These are phyloP conservation scores for Gossypium lobatum DNA, from an alignment of 441 rosid species.

Conservation along the genomic window DNA sequence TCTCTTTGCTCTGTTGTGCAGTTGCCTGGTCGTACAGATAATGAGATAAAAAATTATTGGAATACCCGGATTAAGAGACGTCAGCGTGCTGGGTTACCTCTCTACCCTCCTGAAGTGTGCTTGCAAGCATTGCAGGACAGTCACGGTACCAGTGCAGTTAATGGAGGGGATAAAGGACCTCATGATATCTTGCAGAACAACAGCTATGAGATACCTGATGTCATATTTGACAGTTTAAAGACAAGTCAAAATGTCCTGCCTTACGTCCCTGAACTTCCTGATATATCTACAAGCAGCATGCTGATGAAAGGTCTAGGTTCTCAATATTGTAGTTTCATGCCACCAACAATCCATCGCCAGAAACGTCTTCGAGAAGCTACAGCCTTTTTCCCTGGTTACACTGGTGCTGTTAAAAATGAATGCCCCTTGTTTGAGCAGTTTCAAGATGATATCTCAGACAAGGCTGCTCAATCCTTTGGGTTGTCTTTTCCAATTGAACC, in stretches of 20 bases:
- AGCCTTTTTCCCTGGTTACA: conserved; percentile 36
- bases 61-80: conserved; percentile 93
- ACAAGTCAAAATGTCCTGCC: conserved; percentile 45
- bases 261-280: conserved; percentile 56
- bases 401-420: conserved; percentile 40
- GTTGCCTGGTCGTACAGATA: conserved; percentile 99
- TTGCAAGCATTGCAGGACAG: conserved; percentile 55
- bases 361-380: conserved; percentile 65
- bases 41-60: conserved; percentile 99
- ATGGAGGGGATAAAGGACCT: conserved; percentile 41
- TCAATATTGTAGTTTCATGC: conserved; percentile 49
- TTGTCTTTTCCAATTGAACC: conserved; percentile 46
- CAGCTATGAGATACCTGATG: conserved; percentile 58
- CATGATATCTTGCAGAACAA: conserved; percentile 49
- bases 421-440: conserved; percentile 45
- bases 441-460: conserved; percentile 38
- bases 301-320: conserved; percentile 58
- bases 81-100: conserved; percentile 95
- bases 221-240: conserved; percentile 61
- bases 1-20: conserved; percentile 20
- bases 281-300: conserved; percentile 47
- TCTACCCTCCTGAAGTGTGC: conserved; percentile 82
- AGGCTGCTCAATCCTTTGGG: conserved; percentile 41
- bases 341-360: conserved; percentile 41
- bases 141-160: conserved; percentile 27